Conservation (phyloP, 768 basidiomycete genomes). For the Trametes punicea region DNA sequence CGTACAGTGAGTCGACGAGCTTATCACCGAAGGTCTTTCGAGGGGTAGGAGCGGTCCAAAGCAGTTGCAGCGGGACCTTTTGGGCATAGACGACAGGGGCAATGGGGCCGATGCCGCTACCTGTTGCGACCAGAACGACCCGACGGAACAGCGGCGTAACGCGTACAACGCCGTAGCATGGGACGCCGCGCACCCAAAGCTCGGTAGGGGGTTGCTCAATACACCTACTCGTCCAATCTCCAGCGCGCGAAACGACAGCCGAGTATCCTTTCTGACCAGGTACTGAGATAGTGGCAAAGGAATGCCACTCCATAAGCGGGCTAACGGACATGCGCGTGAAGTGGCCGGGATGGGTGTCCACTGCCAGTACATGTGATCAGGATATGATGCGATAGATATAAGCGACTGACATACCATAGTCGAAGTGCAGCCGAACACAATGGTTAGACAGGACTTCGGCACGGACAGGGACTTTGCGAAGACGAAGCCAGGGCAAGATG, state of each 20-base stretch:
- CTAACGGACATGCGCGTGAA: slow-evolving; percentile 34
- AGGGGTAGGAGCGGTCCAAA: slow-evolving; percentile 58
- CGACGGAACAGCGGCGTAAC: slow-evolving; percentile 52
- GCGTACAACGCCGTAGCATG: slow-evolving; percentile 49
- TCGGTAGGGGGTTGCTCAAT: slow-evolving; percentile 47
- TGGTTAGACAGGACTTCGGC: slow-evolving; percentile 50
- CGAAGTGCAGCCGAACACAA: slow-evolving; percentile 52
- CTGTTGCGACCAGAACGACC: slow-evolving; percentile 54
- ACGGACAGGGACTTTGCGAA: slow-evolving; percentile 50
- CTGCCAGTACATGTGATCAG: slow-evolving; percentile 15
- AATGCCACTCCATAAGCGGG: slow-evolving; percentile 54
- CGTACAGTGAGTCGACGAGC: slow-evolving; percentile 49
- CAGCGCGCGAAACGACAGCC: slow-evolving; percentile 38
- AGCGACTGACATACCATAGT: slow-evolving; percentile 40
- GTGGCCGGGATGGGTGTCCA: slow-evolving; percentile 30
- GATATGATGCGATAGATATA: not conserved
- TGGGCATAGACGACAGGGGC: slow-evolving; percentile 48
- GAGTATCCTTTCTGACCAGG: slow-evolving; percentile 26
- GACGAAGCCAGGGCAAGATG: slow-evolving; percentile 50
- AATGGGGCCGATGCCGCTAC: slow-evolving; percentile 53
- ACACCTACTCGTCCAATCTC: slow-evolving; percentile 53
- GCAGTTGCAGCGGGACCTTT: slow-evolving; percentile 44
- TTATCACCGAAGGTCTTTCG: slow-evolving; percentile 56
- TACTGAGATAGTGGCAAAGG: slow-evolving; percentile 49
- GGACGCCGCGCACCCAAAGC: slow-evolving; percentile 56